These are phyloP conservation scores for Hyphopichia burtonii DNA, from an alignment of 1,139 yeast species.

Conservation along the genomic window DNA sequence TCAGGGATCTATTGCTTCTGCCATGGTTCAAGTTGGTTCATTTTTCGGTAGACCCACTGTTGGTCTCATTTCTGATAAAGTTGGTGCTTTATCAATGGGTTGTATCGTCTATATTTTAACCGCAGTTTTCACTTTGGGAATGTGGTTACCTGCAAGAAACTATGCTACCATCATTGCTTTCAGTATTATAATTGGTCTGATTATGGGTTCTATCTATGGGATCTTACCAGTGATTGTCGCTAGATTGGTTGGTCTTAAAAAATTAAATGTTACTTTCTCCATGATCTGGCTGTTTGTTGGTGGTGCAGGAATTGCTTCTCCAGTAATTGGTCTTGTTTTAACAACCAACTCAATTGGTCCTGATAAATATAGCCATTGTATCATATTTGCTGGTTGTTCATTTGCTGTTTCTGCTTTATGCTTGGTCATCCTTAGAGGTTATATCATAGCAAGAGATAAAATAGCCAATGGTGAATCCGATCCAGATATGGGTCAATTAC, in stretches of 20 bases:
- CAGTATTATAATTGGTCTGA: conserved; percentile 14
- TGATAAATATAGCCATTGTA: conserved; percentile 45
- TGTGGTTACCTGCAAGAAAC: conserved; percentile 64
- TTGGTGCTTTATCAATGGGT: conserved; percentile 46
- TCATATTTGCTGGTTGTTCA: conserved; percentile 53
- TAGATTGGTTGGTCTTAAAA: conserved; percentile 38
- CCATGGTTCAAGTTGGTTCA: conserved; percentile 46
- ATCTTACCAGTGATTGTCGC: conserved; percentile 13
- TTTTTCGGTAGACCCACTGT: conserved; percentile 42
- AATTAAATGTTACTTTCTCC: conserved; percentile 40
- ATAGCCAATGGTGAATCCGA: conserved; percentile 15
- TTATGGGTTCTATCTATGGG: conserved; percentile 13
- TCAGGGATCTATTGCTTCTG: conserved; percentile 51
- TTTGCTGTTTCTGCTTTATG: conserved; percentile 42
- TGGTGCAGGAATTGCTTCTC: conserved; percentile 38
- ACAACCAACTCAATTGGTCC: conserved; percentile 20
- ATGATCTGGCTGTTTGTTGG: conserved; percentile 43
- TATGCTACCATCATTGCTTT: conserved; percentile 44
- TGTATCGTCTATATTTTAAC: conserved; percentile 29
- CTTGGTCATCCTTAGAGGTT: conserved; percentile 46
- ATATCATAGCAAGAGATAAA: conserved; percentile 47
- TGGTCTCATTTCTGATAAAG: conserved; percentile 43
- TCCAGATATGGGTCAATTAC: conserved; percentile 11
- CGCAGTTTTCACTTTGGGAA: conserved; percentile 44
- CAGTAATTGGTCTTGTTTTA: conserved; percentile 41